Evolutionary conservation across 345 rosid species (phyloP).

Genomic region (Lumnitzera racemosa): DNA sequence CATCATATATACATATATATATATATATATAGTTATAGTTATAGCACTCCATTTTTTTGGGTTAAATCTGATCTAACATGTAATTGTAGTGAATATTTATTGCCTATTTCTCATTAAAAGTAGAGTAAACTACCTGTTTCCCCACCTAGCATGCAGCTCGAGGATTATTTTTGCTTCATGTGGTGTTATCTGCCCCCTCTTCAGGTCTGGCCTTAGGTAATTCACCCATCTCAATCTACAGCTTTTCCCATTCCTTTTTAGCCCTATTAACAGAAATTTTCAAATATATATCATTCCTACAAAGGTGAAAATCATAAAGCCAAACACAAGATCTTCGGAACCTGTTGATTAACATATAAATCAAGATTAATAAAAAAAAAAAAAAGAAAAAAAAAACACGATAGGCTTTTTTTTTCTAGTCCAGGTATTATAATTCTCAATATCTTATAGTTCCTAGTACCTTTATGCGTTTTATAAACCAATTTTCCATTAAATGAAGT

Average conservation of each 20-base stretch:
- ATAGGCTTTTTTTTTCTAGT: too few species aligned
- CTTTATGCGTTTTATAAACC: too few species aligned
- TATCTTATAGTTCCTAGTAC: not conserved
- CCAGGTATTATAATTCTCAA: not conserved
- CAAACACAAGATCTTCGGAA: too few species aligned
- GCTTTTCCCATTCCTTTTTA: conserved; percentile 91
- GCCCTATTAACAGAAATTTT: conserved; percentile 23
- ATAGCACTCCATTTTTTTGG: too few species aligned
- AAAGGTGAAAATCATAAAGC: not conserved
- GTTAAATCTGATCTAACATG: not conserved
- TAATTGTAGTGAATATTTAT: too few species aligned
- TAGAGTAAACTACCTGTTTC: conserved; percentile 50
- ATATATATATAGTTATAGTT: too few species aligned
- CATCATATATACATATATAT: not conserved
- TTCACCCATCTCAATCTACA: conserved; percentile 96
- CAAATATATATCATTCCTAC: not conserved
- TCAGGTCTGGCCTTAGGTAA: conserved; percentile 87
- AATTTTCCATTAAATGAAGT: too few species aligned
- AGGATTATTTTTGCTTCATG: conserved; percentile 76
- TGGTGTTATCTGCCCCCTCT: conserved; percentile 91
- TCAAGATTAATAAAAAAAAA: not conserved
- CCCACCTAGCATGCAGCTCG: conserved; percentile 90
- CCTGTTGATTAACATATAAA: not conserved
- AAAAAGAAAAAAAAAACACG: not conserved
- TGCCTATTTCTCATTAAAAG: not conserved